Evolutionary conservation across 2,329 filamentous ascomycete genomes (phyloP).

Genomic region (Colletotrichum euphorbiae): DNA sequence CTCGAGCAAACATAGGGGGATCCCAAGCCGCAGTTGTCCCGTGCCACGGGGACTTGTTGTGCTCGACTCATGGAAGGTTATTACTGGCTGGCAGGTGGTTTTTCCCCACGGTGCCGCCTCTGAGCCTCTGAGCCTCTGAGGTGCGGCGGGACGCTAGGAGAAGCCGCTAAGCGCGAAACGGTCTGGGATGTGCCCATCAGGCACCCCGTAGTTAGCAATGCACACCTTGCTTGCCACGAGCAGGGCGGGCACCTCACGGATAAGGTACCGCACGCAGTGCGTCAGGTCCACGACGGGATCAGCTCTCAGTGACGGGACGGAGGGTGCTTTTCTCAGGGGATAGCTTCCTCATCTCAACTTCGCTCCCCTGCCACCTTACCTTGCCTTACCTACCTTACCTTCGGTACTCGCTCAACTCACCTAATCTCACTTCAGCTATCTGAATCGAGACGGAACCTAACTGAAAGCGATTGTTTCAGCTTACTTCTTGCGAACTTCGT

Average conservation of each 20-base stretch:
- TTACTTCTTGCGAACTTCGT: background rate
- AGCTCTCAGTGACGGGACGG: conserved; percentile 1
- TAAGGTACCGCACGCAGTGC: background rate
- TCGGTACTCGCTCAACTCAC: background rate
- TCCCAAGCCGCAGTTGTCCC: conserved; percentile 34
- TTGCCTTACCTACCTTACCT: background rate
- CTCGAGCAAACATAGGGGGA: conserved; percentile 35
- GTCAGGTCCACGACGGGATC: conserved; percentile 15
- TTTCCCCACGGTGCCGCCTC: conserved; percentile 22
- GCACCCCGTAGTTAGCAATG: too few relatives aligned
- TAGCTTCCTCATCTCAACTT: background rate
- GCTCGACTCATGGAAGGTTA: conserved; percentile 18
- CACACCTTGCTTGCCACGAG: background rate
- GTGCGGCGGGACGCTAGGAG: conserved; percentile 10
- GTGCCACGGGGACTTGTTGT: conserved; percentile 27
- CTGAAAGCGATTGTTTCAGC: background rate
- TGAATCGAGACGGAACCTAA: background rate
- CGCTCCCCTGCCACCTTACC: background rate
- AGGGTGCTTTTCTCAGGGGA: background rate
- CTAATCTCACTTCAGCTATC: too few relatives aligned
- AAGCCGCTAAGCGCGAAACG: conserved; percentile 27
- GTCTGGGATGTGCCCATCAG: conserved; percentile 24
- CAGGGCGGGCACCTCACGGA: too few relatives aligned
- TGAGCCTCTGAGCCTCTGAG: conserved; percentile 6
- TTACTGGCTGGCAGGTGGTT: conserved; percentile 22